These are phyloP conservation scores for Kuraishia piskuri DNA, from an alignment of 805 yeast species.

Conservation along the genomic window DNA sequence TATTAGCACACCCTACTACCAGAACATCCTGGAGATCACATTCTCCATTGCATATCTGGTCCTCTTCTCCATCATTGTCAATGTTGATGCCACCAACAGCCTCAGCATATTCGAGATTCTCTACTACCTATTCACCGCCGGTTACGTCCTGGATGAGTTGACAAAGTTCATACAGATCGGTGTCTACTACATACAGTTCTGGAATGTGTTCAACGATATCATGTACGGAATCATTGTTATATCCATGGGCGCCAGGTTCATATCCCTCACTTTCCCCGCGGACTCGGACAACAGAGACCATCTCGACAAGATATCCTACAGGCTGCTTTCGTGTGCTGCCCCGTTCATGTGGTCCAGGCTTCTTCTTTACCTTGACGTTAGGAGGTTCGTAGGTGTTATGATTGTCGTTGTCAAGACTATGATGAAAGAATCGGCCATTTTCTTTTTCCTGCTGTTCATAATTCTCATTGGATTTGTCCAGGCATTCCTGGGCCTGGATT, in stretches of 20 bases:
- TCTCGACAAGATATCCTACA: slow-evolving; percentile 36
- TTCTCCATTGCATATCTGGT: slow-evolving; percentile 56
- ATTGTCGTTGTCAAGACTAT: slow-evolving; percentile 75
- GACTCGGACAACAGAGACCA: slow-evolving; percentile 11
- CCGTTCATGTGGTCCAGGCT: slow-evolving; percentile 84
- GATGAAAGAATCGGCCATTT: slow-evolving; percentile 82
- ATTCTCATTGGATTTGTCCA: slow-evolving; percentile 77
- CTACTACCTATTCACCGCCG: slow-evolving; percentile 60
- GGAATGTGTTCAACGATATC: slow-evolving; percentile 70
- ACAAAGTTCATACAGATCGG: slow-evolving; percentile 75
- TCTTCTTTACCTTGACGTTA: slow-evolving; percentile 68
- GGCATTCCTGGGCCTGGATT: slow-evolving; percentile 81
- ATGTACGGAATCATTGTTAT: slow-evolving; percentile 48
- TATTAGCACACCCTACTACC: slow-evolving; percentile 79
- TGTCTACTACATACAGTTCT: slow-evolving; percentile 57
- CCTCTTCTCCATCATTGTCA: slow-evolving; percentile 56
- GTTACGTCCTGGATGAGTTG: slow-evolving; percentile 60
- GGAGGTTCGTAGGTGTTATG: slow-evolving; percentile 81
- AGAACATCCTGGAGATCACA: slow-evolving; percentile 60
- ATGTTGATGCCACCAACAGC: slow-evolving; percentile 36
- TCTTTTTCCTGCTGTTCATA: slow-evolving; percentile 64
- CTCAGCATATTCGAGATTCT: slow-evolving; percentile 41
- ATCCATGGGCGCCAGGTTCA: slow-evolving; percentile 47
- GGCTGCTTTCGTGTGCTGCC: slow-evolving; percentile 70
- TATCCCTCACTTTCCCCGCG: slow-evolving; percentile 22